phyloP scores from a whole-genome alignment of 148 eudicot genomes.

The Vaccinium macrocarpon region DNA sequence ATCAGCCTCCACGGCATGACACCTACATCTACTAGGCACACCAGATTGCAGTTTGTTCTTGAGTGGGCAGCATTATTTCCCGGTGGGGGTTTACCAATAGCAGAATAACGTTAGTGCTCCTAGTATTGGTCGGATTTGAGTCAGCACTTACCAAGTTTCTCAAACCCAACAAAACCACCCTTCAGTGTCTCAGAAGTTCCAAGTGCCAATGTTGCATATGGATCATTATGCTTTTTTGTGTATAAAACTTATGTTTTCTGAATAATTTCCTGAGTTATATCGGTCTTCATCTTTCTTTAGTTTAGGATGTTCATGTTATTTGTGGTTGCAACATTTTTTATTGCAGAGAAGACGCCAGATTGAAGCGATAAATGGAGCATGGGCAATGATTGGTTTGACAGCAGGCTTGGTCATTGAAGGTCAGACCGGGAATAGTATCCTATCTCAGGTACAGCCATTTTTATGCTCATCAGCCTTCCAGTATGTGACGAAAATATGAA shows the following conservation, averaged over 20 bases:
- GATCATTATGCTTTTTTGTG: background rate
- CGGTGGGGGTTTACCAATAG: background rate
- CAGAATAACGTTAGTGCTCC: background rate
- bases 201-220: background rate
- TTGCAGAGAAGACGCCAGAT: constrained; percentile 61
- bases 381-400: constrained; percentile 98
- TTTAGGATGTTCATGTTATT: background rate
- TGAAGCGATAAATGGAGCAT: constrained; percentile 96
- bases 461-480: background rate
- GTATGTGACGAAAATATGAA: background rate
- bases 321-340: constrained; percentile 11
- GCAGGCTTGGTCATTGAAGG: constrained; percentile 82
- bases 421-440: constrained; percentile 69
- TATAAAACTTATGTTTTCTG: background rate
- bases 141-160: background rate
- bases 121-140: background rate
- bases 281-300: background rate
- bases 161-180: background rate
- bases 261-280: background rate
- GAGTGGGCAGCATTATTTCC: background rate
- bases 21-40: too few relatives aligned
- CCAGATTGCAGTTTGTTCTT: background rate
- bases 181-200: background rate
- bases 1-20: too few relatives aligned
- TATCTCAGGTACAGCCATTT: constrained; percentile 61